Base-by-base conservation (phyloP, 2,329 filamentous ascomycete species). In the Fonsecaea monophora region DNA sequence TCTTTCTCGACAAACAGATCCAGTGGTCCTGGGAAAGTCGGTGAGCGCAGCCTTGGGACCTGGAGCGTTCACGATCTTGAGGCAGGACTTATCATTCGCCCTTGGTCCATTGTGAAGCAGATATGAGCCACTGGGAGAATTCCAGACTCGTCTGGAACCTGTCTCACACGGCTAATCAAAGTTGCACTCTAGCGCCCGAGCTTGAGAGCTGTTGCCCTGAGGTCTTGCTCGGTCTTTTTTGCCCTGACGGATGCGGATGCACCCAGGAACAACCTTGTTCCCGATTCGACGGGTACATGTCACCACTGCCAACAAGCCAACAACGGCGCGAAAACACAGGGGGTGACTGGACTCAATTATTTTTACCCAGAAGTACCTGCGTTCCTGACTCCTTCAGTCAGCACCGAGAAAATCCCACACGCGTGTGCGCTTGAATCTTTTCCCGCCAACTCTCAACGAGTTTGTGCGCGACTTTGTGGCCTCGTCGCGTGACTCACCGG, bases 21-120 rank as follows among this genome's bases (percentile, higher is more conserved):
- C 30, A 37, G 12, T 15, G 15, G 8, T 15, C 34, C 30, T 34
- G 6, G 57, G n/a, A 59, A 50, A 57, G 40, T 64, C 55, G 62
- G 62, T 64, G 62, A 64, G 62, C 34, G 21, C 34, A 58, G 32
- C 48, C 38, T 50, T 40, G 53, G 32, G 13, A 38, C 25, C 30
- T 32, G 21, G 30, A n/a, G 35, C n/a, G 21, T 18, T 38, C 62
- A 64, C 62, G 62, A 53, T 58, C 32, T 37, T 64, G 53, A 54
- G 10, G 35, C 45, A 32, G 62, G 12, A 58, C 34, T 53, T 58
- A 9, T 21, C 32, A 64, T 64, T 64, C 55, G 62, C 32, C 38
- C 53, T 34, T 21, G 15, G 13, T 15, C 12, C 35, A 4, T 10
- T 35, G 4, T 15, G 4, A 55, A 21, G 53, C n/a, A 55, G 21